Conservation (phyloP, 2,329 filamentous ascomycete species). For the Curvularia sp. region DNA sequence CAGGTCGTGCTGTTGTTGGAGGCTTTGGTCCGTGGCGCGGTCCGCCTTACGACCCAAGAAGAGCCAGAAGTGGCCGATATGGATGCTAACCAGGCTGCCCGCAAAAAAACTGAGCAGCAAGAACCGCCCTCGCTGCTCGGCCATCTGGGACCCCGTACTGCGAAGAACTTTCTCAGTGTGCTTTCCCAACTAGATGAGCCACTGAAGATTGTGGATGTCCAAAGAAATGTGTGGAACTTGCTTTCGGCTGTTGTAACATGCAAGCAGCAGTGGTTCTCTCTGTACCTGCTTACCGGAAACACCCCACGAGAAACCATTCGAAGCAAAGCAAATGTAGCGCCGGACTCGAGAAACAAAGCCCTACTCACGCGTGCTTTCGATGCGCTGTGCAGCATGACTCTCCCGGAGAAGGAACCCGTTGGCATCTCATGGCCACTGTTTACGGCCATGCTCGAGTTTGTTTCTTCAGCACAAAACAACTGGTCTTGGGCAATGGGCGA, state of each 20-base stretch:
- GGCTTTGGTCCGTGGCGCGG: constrained; percentile 73
- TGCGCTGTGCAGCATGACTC: constrained; percentile 69
- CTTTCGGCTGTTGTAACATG: constrained; percentile 86
- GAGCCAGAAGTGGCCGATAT: constrained; percentile 16
- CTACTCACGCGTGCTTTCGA: constrained; percentile 78
- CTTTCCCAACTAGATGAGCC: constrained; percentile 80
- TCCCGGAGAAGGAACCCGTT: constrained; percentile 61
- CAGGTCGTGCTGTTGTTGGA: constrained; percentile 74
- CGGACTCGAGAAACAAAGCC: constrained; percentile 61
- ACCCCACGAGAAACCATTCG: constrained; percentile 79
- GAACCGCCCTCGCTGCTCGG: constrained; percentile 95
- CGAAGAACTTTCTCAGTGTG: constrained; percentile 82
- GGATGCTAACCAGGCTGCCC: constrained; percentile 9
- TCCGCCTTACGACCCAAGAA: constrained; percentile 58
- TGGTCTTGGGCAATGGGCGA: constrained; percentile 94
- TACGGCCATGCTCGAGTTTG: constrained; percentile 82
- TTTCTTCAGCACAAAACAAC: constrained; percentile 86
- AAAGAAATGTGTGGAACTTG: constrained; percentile 80
- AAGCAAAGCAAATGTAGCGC: constrained; percentile 54
- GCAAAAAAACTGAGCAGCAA: constrained; percentile 20
- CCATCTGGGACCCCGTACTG: constrained; percentile 81
- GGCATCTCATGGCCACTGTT: constrained; percentile 58
- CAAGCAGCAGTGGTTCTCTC: constrained; percentile 94
- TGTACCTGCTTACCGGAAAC: constrained; percentile 87
- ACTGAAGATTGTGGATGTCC: constrained; percentile 68